These are phyloP conservation scores for Ophiostoma fasciatum DNA, from an alignment of 2,329 filamentous ascomycete species.

Conservation along the genomic window DNA sequence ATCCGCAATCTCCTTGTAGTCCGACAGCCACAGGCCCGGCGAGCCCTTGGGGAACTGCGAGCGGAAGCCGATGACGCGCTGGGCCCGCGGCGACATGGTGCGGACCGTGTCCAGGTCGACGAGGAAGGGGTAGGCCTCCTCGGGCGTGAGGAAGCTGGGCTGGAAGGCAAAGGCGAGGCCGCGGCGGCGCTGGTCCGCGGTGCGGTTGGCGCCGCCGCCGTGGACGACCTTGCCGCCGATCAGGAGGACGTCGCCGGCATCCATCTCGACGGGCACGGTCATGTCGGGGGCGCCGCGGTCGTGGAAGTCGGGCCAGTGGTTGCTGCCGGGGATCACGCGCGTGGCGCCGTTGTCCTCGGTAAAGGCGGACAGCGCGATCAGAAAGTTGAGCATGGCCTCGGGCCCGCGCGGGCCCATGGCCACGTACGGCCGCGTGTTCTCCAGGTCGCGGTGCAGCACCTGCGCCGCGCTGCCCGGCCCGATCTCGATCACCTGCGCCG, in stretches of 20 bases:
- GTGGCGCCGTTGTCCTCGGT: slow-evolving; percentile 18
- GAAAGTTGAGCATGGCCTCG: slow-evolving; percentile 12
- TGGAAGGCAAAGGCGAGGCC: slow-evolving; percentile 15
- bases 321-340: slow-evolving; percentile 17
- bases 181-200: slow-evolving; percentile 5
- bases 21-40: slow-evolving; percentile 15
- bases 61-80: slow-evolving; percentile 17
- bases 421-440: slow-evolving; percentile 12
- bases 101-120: slow-evolving; percentile 1
- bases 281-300: slow-evolving; percentile 11
- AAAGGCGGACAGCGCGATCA: slow-evolving; percentile 17
- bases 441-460: slow-evolving; percentile 17
- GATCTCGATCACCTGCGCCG: slow-evolving; percentile 14
- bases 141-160: slow-evolving; percentile 16
- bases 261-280: slow-evolving; percentile 15
- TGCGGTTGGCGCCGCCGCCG: slow-evolving; percentile 18
- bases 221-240: slow-evolving; percentile 20
- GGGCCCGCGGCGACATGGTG: slow-evolving; percentile 9
- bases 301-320: slow-evolving; percentile 13
- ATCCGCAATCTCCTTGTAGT: slow-evolving; percentile 11
- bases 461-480: slow-evolving; percentile 14
- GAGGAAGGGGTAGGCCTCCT: slow-evolving; percentile 17
- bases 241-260: slow-evolving; percentile 17
- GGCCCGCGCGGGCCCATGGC: slow-evolving; percentile 15
- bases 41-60: slow-evolving; percentile 16